phyloP scores from a whole-genome alignment of 2,329 filamentous ascomycete genomes.

The Xylariaceae sp. region DNA sequence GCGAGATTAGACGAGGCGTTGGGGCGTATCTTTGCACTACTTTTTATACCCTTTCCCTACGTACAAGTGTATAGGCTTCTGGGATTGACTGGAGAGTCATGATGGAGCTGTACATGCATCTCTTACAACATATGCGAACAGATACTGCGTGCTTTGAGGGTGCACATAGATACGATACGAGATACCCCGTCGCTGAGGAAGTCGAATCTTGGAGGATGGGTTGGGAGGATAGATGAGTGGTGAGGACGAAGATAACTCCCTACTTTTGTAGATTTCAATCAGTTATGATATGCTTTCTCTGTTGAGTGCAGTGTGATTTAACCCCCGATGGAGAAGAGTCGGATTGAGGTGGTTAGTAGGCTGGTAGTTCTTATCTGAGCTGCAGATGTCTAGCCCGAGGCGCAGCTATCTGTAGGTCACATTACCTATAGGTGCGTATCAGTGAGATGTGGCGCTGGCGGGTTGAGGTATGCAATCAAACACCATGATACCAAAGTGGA shows the following conservation, averaged over 20 bases:
- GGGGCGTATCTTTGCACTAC: neutral
- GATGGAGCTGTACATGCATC: neutral
- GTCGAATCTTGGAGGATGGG: slow-evolving; percentile 11
- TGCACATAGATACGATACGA: slow-evolving; percentile 5
- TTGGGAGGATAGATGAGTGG: neutral
- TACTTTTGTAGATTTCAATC: too few relatives aligned
- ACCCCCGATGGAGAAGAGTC: too few relatives aligned
- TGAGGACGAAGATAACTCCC: neutral
- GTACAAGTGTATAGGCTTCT: neutral
- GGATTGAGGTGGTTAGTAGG: too few relatives aligned
- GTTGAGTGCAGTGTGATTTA: too few relatives aligned
- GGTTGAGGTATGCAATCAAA: too few relatives aligned
- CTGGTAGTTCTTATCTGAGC: too few relatives aligned
- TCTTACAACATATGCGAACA: neutral
- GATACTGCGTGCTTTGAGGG: too few relatives aligned
- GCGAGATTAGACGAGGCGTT: slow-evolving; percentile 19
- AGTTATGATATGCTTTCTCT: too few relatives aligned
- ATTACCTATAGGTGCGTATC: neutral
- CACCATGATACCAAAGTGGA: too few relatives aligned
- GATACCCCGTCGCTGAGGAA: slow-evolving; percentile 9
- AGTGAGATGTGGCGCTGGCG: neutral
- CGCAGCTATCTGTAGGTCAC: too few relatives aligned
- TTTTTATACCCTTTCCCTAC: neutral
- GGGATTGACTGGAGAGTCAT: neutral
- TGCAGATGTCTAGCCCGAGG: too few relatives aligned